Conservation (phyloP, 768 basidiomycete genomes). For the Daedaleopsis sinensis region DNA sequence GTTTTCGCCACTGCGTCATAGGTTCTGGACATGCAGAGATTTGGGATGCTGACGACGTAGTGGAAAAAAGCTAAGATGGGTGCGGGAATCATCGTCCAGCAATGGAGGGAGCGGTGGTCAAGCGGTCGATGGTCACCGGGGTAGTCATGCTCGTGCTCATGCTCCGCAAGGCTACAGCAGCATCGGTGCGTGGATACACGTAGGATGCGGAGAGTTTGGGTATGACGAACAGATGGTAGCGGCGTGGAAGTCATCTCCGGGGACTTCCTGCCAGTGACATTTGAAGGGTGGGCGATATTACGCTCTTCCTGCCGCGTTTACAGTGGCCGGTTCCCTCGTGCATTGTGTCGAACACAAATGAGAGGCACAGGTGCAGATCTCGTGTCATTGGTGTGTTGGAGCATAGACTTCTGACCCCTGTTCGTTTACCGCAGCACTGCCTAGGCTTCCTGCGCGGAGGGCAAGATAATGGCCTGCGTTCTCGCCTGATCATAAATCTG, state of each 20-base stretch:
- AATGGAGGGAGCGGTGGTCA: too few species aligned
- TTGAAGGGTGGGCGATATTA: background rate
- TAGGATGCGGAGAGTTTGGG: too few species aligned
- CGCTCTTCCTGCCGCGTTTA: background rate
- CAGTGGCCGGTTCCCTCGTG: background rate
- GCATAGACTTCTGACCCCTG: background rate
- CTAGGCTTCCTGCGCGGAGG: background rate
- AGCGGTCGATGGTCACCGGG: too few species aligned
- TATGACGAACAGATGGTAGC: background rate
- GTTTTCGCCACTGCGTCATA: background rate
- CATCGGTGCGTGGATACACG: too few species aligned
- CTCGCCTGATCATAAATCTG: background rate
- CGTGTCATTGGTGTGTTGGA: background rate
- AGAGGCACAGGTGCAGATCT: background rate
- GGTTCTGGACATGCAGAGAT: background rate
- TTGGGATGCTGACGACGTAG: too few species aligned
- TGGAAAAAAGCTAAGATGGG: too few species aligned
- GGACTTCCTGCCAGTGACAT: background rate
- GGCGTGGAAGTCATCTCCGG: background rate
- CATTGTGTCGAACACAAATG: background rate
- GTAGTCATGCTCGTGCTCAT: too few species aligned
- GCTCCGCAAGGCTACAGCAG: too few species aligned
- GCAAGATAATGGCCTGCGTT: too few species aligned
- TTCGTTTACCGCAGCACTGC: background rate
- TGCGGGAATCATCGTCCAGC: too few species aligned